A percentile compares a stretch with the other conserved stretches of the same genome.
Evolutionary conservation across 768 basidiomycete species (phyloP).

Genomic region (Xerocomus spinulosus): DNA sequence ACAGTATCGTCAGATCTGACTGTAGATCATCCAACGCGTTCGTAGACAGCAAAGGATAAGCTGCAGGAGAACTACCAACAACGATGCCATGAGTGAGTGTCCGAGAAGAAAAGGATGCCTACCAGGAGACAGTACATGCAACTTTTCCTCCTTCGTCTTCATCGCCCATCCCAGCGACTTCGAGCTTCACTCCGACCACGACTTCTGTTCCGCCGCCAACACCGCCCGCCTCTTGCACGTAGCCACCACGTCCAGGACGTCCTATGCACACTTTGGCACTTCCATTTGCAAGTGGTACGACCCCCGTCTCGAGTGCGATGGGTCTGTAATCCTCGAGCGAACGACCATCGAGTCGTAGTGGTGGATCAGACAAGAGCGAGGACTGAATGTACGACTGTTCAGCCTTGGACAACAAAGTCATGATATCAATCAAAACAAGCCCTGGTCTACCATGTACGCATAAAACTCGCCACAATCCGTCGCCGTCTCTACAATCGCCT

Average conservation of each 20-base stretch:
- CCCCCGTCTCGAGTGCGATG: slow-evolving; percentile 70
- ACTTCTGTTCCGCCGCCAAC: slow-evolving; percentile 78
- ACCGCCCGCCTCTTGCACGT: slow-evolving; percentile 69
- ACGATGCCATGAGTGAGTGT: slow-evolving; percentile 35
- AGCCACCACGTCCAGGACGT: slow-evolving; percentile 58
- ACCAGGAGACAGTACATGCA: slow-evolving; percentile 74
- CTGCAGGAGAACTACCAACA: slow-evolving; percentile 63
- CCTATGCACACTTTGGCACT: slow-evolving; percentile 77
- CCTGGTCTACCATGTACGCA: slow-evolving; percentile 9
- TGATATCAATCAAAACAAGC: slow-evolving; percentile 9
- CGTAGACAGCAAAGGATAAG: slow-evolving; percentile 66
- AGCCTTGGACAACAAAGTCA: slow-evolving; percentile 54
- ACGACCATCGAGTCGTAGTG: slow-evolving; percentile 78
- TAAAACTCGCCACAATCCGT: slow-evolving; percentile 11
- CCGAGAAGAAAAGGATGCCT: slow-evolving; percentile 27
- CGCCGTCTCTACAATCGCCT: slow-evolving; percentile 5
- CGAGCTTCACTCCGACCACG: slow-evolving; percentile 72
- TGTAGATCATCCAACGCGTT: slow-evolving; percentile 71
- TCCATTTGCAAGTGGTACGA: slow-evolving; percentile 79
- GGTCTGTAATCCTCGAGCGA: slow-evolving; percentile 59
- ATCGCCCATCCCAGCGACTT: slow-evolving; percentile 54
- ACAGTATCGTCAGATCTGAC: slow-evolving; percentile 59
- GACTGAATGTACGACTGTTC: slow-evolving; percentile 74
- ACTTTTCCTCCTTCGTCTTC: slow-evolving; percentile 58
- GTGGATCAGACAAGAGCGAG: slow-evolving; percentile 53